Evolutionary conservation across 2,329 filamentous ascomycete species (phyloP).

Genomic region (Neocucurbitaria cava): DNA sequence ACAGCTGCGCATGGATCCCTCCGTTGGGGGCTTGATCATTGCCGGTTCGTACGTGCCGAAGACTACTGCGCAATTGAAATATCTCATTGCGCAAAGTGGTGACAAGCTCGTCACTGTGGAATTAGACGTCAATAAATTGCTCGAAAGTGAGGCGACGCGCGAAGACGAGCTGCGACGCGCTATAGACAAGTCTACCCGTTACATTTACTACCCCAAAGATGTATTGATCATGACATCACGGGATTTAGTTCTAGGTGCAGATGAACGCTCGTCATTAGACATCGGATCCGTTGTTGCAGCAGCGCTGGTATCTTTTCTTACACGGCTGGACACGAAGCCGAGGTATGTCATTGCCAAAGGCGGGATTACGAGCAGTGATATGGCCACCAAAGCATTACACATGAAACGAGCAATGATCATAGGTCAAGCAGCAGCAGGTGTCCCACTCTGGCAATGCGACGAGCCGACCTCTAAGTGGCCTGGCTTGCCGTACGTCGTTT

Average conservation of each 20-base stretch:
- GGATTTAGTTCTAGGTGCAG: slow-evolving; percentile 57
- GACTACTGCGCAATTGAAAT: slow-evolving; percentile 62
- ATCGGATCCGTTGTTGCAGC: slow-evolving; percentile 62
- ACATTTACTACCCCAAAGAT: slow-evolving; percentile 57
- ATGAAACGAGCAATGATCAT: slow-evolving; percentile 63
- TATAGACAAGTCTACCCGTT: slow-evolving; percentile 31
- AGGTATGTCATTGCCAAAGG: slow-evolving; percentile 66
- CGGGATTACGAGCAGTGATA: slow-evolving; percentile 66
- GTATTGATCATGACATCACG: slow-evolving; percentile 67
- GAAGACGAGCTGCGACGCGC: slow-evolving; percentile 47
- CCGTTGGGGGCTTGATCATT: slow-evolving; percentile 60
- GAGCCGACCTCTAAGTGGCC: slow-evolving; percentile 60
- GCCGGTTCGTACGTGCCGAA: slow-evolving; percentile 67
- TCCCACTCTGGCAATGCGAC: slow-evolving; percentile 66
- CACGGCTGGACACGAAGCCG: slow-evolving; percentile 56
- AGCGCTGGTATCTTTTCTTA: slow-evolving; percentile 60
- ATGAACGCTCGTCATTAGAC: slow-evolving; percentile 60
- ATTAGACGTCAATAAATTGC: slow-evolving; percentile 58
- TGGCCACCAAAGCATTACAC: slow-evolving; percentile 63
- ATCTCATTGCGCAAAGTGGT: slow-evolving; percentile 50
- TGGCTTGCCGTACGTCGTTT: slow-evolving; percentile 64
- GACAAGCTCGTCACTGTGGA: slow-evolving; percentile 55
- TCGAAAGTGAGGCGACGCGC: slow-evolving; percentile 48
- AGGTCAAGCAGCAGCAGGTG: slow-evolving; percentile 64
- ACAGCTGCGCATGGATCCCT: slow-evolving; percentile 50